These are phyloP conservation scores for Candida freyschussii DNA, from an alignment of 1,139 yeast species.

Conservation along the genomic window DNA sequence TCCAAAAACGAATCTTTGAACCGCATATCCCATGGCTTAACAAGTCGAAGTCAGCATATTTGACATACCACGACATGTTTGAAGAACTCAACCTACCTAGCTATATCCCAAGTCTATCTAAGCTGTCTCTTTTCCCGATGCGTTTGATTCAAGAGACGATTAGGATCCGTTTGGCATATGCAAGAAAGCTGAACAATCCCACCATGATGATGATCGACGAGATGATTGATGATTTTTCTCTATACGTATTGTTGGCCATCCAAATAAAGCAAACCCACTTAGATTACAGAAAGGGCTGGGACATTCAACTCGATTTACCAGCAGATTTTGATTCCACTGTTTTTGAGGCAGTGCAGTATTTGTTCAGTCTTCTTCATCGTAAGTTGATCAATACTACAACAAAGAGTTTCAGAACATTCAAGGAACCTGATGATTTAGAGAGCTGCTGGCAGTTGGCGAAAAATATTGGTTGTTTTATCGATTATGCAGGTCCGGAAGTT, in stretches of 20 bases:
- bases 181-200: conserved; percentile 74
- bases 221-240: conserved; percentile 80
- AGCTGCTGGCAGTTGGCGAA: conserved; percentile 73
- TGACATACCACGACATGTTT: conserved; percentile 58
- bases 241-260: conserved; percentile 71
- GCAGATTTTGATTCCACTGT: conserved; percentile 67
- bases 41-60: conserved; percentile 70
- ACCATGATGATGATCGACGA: conserved; percentile 97
- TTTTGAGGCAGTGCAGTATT: conserved; percentile 68
- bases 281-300: conserved; percentile 75
- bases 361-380: conserved; percentile 64
- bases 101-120: conserved; percentile 55
- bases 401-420: conserved; percentile 73
- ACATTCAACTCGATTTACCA: conserved; percentile 62
- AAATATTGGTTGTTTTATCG: conserved; percentile 65
- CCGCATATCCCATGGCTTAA: conserved; percentile 49
- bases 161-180: conserved; percentile 68
- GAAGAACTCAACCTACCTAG: conserved; percentile 73
- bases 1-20: conserved; percentile 40
- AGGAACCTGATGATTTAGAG: conserved; percentile 86
- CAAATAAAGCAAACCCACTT: conserved; percentile 70
- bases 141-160: conserved; percentile 78
- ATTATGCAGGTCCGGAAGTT: conserved; percentile 80
- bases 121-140: conserved; percentile 75
- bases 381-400: conserved; percentile 77